Evolutionary conservation across 2,329 filamentous ascomycete genomes (phyloP).

Genomic region (Dactylellina cionopaga): DNA sequence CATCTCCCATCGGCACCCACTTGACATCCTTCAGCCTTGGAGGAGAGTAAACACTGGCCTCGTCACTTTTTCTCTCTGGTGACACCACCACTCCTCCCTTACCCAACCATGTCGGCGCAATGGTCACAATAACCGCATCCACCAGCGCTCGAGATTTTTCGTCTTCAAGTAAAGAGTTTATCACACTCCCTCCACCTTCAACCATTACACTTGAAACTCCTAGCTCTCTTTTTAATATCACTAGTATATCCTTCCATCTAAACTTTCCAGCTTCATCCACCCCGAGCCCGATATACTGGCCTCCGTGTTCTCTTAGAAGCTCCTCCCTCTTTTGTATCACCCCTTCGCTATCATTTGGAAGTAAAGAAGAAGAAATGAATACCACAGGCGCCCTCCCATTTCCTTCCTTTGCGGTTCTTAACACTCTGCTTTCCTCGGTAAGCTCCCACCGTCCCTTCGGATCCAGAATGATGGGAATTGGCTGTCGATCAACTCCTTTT

Average conservation of each 20-base stretch:
- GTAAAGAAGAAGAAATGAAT: constrained; percentile 62
- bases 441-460: constrained; percentile 78
- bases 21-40: constrained; percentile 73
- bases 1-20: constrained; percentile 83
- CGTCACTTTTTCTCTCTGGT: constrained; percentile 69
- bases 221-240: constrained; percentile 60
- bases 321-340: constrained; percentile 49
- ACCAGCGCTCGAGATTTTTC: constrained; percentile 71
- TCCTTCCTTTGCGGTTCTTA: constrained; percentile 72
- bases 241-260: constrained; percentile 33
- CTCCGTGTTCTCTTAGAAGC: constrained; percentile 66
- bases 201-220: constrained; percentile 80
- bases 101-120: constrained; percentile 91
- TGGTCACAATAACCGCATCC: constrained; percentile 83
- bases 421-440: constrained; percentile 69
- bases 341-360: background rate
- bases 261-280: constrained; percentile 10
- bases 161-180: constrained; percentile 78
- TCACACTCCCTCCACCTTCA: constrained; percentile 83
- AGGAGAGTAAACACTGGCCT: constrained; percentile 65
- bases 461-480: constrained; percentile 84
- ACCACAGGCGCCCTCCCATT: constrained; percentile 79
- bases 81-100: constrained; percentile 81
- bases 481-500: constrained; percentile 69
- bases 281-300: constrained; percentile 65